Base-by-base conservation (phyloP, 2,329 filamentous ascomycete genomes). In the Fusarium torreyae region DNA sequence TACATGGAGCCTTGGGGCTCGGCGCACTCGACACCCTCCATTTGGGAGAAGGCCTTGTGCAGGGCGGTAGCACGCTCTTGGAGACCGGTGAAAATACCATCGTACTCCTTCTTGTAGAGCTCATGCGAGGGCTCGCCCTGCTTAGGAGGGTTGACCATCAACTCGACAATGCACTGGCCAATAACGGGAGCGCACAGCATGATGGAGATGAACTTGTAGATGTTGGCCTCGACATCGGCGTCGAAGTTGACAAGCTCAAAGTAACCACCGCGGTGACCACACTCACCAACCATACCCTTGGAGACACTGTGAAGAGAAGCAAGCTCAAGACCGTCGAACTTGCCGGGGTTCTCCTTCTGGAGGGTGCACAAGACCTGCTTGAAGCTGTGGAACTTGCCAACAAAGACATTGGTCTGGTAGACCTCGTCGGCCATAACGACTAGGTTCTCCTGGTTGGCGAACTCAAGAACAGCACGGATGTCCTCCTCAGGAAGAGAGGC, bases 261-360 rank as follows among this genome's bases (percentile, higher is more conserved):
- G 87, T 97, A 99, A 56, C 96, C 96, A 74, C 95, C 96, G 69
- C 96, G 93, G 85, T 99, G 96, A 53, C 96, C 96, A 80, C 96
- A 99, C 85, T 99, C 96, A 77, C 96, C 96, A 10, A 98, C 93
- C 94, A 99, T 98, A 76, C 96, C 96, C 88, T 99, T 99, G 78
- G 94, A 97, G 57, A 97, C 87, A 75, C 92, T 95, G 86, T 99
- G 95, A 71, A 99, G 86, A 53, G 94, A 97, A 49, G 91, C 95
- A 60, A 99, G 89, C 84, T 98, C 94, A 63, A 99, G 85, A 72
- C 88, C 80, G 81, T 97, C 92, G 82, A 94, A 98, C 79, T 89
- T 90, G 76, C 89, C 92, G 1, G 91, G 88, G 44, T 86, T 81
- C 77, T 91, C 87, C 79, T 91, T 85, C 81, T 98, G 95, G 75